Evolutionary conservation across 176 grass and related monocot genomes (phyloP).

Genomic region (Aechmea fasciata): DNA sequence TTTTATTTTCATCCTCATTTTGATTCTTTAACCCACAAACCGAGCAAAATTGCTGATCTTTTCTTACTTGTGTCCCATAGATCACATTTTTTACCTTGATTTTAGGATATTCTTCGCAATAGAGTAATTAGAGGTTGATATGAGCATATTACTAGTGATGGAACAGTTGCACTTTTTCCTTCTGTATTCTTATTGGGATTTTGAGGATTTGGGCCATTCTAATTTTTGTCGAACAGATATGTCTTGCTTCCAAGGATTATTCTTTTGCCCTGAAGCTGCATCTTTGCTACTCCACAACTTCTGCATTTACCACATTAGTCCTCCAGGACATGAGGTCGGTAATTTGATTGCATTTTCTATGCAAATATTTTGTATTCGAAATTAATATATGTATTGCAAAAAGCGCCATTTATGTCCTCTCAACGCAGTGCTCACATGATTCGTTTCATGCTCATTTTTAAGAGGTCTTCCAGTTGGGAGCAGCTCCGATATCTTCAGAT

Average conservation of each 20-base stretch:
- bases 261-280: slow-evolving; percentile 90
- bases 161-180: neutral
- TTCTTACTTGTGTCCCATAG: neutral
- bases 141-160: neutral
- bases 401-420: neutral
- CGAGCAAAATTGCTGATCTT: neutral
- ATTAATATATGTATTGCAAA: neutral
- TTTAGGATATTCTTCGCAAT: too few species aligned
- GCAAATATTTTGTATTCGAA: neutral
- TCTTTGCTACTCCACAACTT: slow-evolving; percentile 95
- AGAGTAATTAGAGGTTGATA: neutral
- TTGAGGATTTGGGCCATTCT: neutral
- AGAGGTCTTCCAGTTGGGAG: slow-evolving; percentile 68
- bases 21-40: neutral
- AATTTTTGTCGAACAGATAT: slow-evolving; percentile 49
- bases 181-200: neutral
- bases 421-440: slow-evolving; percentile 26
- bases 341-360: slow-evolving; percentile 8
- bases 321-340: slow-evolving; percentile 93
- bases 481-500: slow-evolving; percentile 74
- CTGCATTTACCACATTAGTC: slow-evolving; percentile 97
- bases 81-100: neutral
- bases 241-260: slow-evolving; percentile 98
- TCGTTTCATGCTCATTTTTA: slow-evolving; percentile 24
- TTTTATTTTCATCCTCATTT: neutral